Evolutionary conservation across 441 rosid genomes (phyloP), one percentile per base, ranked within the genome.

Genomic region (Jatropha podagrica): DNA sequence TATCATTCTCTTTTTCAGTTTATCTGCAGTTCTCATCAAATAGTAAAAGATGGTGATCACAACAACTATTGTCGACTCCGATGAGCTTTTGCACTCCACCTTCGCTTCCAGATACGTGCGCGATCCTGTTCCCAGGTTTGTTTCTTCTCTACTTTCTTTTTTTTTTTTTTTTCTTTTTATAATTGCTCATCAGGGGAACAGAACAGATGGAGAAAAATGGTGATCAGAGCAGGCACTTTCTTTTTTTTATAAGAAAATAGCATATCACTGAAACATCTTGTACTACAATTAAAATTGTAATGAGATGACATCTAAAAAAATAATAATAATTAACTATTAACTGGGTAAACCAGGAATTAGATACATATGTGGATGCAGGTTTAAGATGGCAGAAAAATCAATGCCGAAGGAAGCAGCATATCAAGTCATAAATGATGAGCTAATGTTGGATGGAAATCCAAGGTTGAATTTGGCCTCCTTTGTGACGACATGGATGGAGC

Each of bases 401-500:
- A 91, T 88, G 86, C 94, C 96, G 0, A 91, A 88, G 81, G 97
- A 89, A 9, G 97, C 94, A 12, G 96, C 97, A 32, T 88, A 81
- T 83, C 97, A 93, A 78, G 79, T 91, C 49, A 89, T 88, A 72
- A 87, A 66, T 54, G 96, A 92, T 80, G 97, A 90, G 87, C 73
- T 92, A 74, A 90, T 92, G 97, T 84, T 92, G 61, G 97, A 92
- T 64, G 95, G 97, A 1, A 92, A 92, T 60, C 97, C 97, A 2
- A 87, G 95, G 92, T 84, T 92, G 72, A 92, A 92, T 78, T 65
- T 92, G 42, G 97, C 92, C 12, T 92, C 95, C 46, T 92, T 92
- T 60, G 97, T 92, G 68, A 90, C 95, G 44, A 90, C 97, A 5
- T 90, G 97, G 94, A 92, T 92, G 95, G 97, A 92, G 78, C 97